Conservation (phyloP, 495 filamentous ascomycete genomes). For the Chaetomidium leptoderma region DNA sequence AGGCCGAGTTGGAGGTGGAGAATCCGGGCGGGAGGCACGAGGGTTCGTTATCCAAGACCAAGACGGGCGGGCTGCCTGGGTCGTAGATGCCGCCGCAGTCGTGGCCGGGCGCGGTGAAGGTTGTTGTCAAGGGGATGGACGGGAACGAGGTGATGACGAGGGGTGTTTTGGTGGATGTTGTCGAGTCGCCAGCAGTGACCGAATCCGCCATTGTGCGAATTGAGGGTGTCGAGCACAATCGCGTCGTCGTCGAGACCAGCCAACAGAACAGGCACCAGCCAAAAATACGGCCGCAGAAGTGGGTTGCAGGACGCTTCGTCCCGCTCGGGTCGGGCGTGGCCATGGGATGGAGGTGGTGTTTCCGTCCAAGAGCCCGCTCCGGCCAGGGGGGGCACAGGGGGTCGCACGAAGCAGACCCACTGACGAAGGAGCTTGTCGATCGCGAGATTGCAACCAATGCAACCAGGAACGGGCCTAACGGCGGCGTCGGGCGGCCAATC, state of each 20-base stretch:
- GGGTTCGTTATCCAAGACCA: conserved; percentile 5
- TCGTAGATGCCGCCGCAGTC: conserved; percentile 12
- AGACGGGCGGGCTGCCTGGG: background rate
- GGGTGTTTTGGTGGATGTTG: background rate
- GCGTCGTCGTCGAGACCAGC: background rate
- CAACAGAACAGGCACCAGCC: too few relatives aligned
- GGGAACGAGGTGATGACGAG: conserved; percentile 14
- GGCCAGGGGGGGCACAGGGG: too few relatives aligned
- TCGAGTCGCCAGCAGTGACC: background rate
- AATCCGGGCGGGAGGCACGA: conserved; percentile 11
- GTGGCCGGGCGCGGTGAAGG: background rate
- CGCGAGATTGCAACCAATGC: background rate
- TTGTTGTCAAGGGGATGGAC: conserved; percentile 4
- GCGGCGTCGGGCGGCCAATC: background rate
- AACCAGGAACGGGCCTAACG: background rate
- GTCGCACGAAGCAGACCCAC: too few relatives aligned
- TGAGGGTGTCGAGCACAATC: background rate
- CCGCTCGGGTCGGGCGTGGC: background rate
- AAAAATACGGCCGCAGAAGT: background rate
- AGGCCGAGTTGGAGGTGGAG: conserved; percentile 8
- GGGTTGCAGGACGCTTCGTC: background rate
- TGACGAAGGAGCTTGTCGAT: background rate
- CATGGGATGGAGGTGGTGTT: too few relatives aligned
- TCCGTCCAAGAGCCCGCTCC: too few relatives aligned
- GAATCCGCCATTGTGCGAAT: background rate